These are phyloP conservation scores for Gossypium turneri DNA, from an alignment of 345 rosid genomes.

Conservation along the genomic window DNA sequence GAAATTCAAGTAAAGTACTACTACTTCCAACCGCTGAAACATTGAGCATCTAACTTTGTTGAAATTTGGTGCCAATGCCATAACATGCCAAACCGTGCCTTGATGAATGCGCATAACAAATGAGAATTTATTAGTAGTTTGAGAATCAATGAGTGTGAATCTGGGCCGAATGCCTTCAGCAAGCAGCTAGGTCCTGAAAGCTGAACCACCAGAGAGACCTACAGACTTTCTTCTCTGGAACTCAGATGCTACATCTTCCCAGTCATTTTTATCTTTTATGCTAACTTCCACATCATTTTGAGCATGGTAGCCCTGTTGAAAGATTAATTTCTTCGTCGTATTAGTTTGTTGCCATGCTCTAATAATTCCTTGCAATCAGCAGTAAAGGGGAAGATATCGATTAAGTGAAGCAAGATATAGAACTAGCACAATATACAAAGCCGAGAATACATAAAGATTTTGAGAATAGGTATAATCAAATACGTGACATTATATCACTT, in stretches of 20 bases:
- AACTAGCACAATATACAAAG: too few species aligned
- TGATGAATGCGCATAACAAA: background rate
- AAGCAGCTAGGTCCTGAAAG: background rate
- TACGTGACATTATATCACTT: background rate
- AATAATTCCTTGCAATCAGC: background rate
- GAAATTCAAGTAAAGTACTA: background rate
- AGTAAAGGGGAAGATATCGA: background rate
- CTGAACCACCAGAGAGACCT: background rate
- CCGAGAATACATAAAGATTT: too few species aligned
- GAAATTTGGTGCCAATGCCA: background rate
- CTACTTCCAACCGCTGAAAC: background rate
- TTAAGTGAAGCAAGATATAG: background rate
- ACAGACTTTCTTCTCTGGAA: background rate
- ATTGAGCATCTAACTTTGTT: background rate
- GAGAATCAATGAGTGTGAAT: background rate
- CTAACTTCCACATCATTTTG: conserved; percentile 2
- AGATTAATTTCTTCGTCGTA: background rate
- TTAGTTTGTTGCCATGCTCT: background rate
- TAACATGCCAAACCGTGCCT: background rate
- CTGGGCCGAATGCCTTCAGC: background rate
- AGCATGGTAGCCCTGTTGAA: conserved; percentile 4
- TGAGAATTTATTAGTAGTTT: background rate
- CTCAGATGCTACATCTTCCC: background rate
- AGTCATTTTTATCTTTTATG: background rate
- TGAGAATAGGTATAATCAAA: too few species aligned